Base-by-base conservation (phyloP, 2,329 filamentous ascomycete species). In the Chalara sp. region DNA sequence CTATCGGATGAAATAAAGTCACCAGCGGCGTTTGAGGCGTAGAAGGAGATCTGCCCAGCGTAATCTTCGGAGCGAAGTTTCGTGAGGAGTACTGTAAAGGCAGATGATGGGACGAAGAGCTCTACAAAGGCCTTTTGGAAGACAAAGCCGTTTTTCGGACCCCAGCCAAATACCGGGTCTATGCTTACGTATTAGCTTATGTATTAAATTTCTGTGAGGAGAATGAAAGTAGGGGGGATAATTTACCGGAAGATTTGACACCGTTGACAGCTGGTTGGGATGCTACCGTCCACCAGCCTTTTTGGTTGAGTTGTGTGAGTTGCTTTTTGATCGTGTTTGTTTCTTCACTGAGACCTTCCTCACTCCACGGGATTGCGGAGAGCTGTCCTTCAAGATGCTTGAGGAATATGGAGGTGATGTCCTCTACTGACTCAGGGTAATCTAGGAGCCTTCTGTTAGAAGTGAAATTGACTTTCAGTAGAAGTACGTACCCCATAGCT, bases 91-190 rank as follows among this genome's bases (percentile, higher is more conserved):
- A 67, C 66, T 12, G 72, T 68, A 84, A 90, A 97, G 66, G 92
- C 87, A 0, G 77, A 68, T 0, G 76, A 71, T 0, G 91, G 84
- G 52, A 95, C 72, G 75, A 99, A 99, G 71, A 97, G 89, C 68
- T 99, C 93, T 47, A 99, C 90, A 68, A 99, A 99, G 0, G 92
- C 87, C 70, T 97, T 99, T 65, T 99, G 93, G 74, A 96, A 99
- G 45, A 97, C 90, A 67, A 95, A 97, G 13, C 93, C 93, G 61
- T 91, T 84, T 46, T 79, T 80, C 0, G 93, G 93, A 1, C 93
- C 93, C 93, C 93, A 99, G 56, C 93, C 93, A 62, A 95, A 96
- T 21, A 88, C 80, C 4, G 78, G 71, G 66, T 99, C 82, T 45
- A 78, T 81, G 31, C 21, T 21, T 21, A 21, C 2, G 21, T 21